These are phyloP conservation scores for Chaetothyriales sp. DNA, from an alignment of 2,329 filamentous ascomycete species.

Conservation along the genomic window DNA sequence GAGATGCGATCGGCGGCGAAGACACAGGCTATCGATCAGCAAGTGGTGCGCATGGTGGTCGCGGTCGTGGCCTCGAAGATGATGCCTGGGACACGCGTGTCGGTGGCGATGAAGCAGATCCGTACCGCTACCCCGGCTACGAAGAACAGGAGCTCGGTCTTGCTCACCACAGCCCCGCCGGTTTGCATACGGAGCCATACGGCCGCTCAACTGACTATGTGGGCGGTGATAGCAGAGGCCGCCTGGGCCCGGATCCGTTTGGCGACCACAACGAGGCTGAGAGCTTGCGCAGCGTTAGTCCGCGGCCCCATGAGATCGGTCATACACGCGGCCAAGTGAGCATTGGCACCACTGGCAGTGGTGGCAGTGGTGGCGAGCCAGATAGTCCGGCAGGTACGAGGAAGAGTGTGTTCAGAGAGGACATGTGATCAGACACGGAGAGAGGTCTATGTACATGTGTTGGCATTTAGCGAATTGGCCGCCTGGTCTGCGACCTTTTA, in stretches of 20 bases:
- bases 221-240: conserved; percentile 31
- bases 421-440: conserved; percentile 5
- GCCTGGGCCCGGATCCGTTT: conserved; percentile 46
- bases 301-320: conserved; percentile 47
- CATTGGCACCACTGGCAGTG: conserved; percentile 23
- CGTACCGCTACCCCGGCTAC: conserved; percentile 30
- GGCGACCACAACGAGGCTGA: conserved; percentile 52
- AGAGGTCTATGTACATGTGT: neutral
- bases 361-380: conserved; percentile 20
- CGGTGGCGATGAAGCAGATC: conserved; percentile 46
- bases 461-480: neutral
- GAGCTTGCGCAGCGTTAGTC: conserved; percentile 56
- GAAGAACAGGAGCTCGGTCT: conserved; percentile 61
- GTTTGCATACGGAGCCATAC: conserved; percentile 22
- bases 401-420: conserved; percentile 17
- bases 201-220: conserved; percentile 27
- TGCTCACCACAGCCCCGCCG: conserved; percentile 19
- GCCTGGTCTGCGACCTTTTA: neutral
- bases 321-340: neutral
- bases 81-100: conserved; percentile 76
- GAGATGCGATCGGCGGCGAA: conserved; percentile 22
- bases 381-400: conserved; percentile 16
- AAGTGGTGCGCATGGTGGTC: conserved; percentile 29
- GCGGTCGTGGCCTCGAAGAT: conserved; percentile 54
- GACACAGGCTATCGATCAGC: conserved; percentile 14